A percentile compares a stretch with the other conserved stretches of the same genome.
phyloP scores from a whole-genome alignment of 148 eudicot species.

The Hydrangea macrophylla region DNA sequence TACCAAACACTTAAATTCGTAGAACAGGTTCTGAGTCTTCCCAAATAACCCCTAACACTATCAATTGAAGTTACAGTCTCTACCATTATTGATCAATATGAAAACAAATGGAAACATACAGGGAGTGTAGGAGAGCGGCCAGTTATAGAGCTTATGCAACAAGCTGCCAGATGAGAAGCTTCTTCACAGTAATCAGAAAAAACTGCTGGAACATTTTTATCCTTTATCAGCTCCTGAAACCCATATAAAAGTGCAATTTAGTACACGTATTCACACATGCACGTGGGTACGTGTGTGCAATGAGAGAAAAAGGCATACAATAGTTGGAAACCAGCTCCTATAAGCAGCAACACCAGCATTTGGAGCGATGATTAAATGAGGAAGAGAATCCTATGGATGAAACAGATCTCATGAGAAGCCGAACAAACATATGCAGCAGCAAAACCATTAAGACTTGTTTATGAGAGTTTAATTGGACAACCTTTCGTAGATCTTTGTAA shows the following conservation, averaged over 20 bases:
- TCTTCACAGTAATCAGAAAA: conserved; percentile 93
- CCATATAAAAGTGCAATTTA: not conserved
- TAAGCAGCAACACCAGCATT: conserved; percentile 96
- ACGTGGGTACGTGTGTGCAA: too few species aligned
- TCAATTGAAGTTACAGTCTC: not conserved
- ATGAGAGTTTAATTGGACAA: conserved; percentile 9
- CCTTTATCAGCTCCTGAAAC: conserved; percentile 62
- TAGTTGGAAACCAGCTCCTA: conserved; percentile 81
- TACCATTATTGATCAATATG: not conserved
- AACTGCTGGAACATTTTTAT: conserved; percentile 62
- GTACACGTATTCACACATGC: not conserved
- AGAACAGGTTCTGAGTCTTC: too few species aligned
- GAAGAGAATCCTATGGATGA: conserved; percentile 51
- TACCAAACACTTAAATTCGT: too few species aligned
- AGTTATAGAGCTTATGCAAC: conserved; percentile 58
- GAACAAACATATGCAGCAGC: not conserved
- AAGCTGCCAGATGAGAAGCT: conserved; percentile 76
- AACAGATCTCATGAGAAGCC: conserved; percentile 6
- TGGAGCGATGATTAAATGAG: conserved; percentile 71
- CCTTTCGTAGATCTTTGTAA: conserved; percentile 61
- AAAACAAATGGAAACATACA: conserved; percentile 26
- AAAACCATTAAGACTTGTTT: not conserved
- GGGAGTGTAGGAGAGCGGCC: conserved; percentile 51
- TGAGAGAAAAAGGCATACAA: conserved; percentile 38
- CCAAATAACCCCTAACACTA: too few species aligned